phyloP scores from a whole-genome alignment of 176 grass and related monocot genomes.

The Phyllostachys edulis region DNA sequence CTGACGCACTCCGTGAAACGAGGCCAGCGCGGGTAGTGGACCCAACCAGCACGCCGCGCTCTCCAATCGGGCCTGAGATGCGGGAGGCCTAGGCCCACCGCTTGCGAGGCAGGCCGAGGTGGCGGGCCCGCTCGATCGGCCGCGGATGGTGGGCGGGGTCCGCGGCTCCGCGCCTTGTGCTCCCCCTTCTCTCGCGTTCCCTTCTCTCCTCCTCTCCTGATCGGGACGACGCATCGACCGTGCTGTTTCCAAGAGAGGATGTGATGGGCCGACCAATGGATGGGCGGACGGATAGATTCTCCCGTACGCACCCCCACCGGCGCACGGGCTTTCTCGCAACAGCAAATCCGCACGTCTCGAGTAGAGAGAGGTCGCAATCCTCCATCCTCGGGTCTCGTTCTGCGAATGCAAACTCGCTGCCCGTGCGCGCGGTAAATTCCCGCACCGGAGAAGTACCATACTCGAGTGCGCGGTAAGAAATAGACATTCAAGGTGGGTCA shows the following conservation, averaged over 20 bases:
- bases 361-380: background rate
- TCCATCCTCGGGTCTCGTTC: background rate
- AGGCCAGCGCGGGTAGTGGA: too few relatives aligned
- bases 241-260: background rate
- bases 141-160: background rate
- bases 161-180: too few relatives aligned
- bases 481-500: background rate
- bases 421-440: background rate
- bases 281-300: background rate
- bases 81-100: too few relatives aligned
- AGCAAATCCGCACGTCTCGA: background rate
- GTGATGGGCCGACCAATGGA: background rate
- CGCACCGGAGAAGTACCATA: too few relatives aligned
- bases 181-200: background rate
- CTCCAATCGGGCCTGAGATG: background rate
- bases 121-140: background rate
- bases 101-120: too few relatives aligned
- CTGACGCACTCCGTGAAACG: too few relatives aligned
- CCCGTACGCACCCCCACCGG: background rate
- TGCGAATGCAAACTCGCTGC: background rate
- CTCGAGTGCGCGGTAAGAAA: background rate
- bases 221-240: background rate
- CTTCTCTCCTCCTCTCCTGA: too few relatives aligned
- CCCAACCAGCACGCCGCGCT: too few relatives aligned
- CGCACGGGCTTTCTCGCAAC: background rate